Base-by-base conservation (phyloP, 2,329 filamentous ascomycete species). In the Chrysoporthe deuterocubensis region DNA sequence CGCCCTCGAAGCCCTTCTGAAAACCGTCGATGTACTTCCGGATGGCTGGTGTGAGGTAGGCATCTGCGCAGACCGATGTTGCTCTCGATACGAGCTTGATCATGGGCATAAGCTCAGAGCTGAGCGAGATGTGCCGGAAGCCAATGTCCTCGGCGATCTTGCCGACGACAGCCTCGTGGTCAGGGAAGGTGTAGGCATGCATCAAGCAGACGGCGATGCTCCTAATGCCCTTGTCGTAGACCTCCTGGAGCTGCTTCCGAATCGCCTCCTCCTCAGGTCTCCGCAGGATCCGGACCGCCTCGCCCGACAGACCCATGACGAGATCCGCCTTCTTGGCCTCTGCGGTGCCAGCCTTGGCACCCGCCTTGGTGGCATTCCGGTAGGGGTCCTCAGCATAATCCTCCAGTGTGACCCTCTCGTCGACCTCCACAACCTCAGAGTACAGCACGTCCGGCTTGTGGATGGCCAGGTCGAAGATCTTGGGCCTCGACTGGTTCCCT, bases 191-290 rank as follows among this genome's bases (percentile, higher is more conserved):
- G 76, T 97, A 97, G 4, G 91, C 92, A 76, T 97, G 94, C 89
- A 97, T 94, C 68, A 97, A 81, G 73, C 93, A 96, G 1, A 97
- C 93, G 3, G 94, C 94, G 72, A 97, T 90, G 76, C 92, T 96
- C 70, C 86, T 85, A 73, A 96, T 90, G 0, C 92, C 92, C 43
- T 84, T 81, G 70, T 91, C 87, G 70, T 87, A 92, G 3, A 97
- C 83, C 6, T 84, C 82, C 76, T 92, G 84, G 57, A 94, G 78
- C 74, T 92, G 87, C 14, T 81, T 76, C 69, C 84, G 79, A 70
- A 92, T 88, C 34, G 78, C 80, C 4, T 81, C 79, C 71, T 87
- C 84, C 26, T 86, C 82, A 0, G 91, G 90, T 63, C 88, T 79
- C 73, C 85, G 81, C 65, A 95, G 76, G 69, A 94, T 88, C 58